Evolutionary conservation across 2,329 filamentous ascomycete species (phyloP).

Genomic region (Neurospora crassa): DNA sequence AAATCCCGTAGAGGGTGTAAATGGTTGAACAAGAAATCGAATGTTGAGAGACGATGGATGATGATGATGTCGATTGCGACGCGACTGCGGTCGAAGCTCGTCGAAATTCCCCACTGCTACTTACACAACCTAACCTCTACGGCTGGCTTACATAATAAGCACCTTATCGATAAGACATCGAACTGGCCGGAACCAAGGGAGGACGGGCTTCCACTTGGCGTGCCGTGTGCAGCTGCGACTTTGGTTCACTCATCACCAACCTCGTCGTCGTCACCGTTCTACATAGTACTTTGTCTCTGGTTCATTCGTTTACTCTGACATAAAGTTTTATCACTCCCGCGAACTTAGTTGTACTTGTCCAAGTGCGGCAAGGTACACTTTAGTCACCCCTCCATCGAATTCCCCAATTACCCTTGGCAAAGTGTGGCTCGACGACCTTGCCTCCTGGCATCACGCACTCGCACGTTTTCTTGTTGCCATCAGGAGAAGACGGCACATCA

Average conservation of each 20-base stretch:
- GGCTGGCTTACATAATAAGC: neutral
- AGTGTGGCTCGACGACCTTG: constrained; percentile 48
- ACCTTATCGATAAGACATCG: neutral
- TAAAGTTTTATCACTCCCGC: too few relatives aligned
- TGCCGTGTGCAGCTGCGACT: neutral
- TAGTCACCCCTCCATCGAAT: constrained; percentile 40
- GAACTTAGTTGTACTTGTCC: too few relatives aligned
- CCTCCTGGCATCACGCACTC: constrained; percentile 48
- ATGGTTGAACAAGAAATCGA: neutral
- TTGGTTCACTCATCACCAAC: neutral
- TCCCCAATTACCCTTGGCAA: constrained; percentile 51
- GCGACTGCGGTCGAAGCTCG: neutral
- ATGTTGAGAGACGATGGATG: neutral
- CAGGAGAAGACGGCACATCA: neutral
- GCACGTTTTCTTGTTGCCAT: constrained; percentile 32
- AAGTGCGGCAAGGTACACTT: too few relatives aligned
- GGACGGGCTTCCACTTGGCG: neutral
- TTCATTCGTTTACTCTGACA: too few relatives aligned
- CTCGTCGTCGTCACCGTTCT: neutral
- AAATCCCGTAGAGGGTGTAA: neutral
- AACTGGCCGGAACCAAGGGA: too few relatives aligned
- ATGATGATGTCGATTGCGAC: neutral
- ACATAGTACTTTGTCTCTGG: too few relatives aligned
- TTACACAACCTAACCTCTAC: neutral
- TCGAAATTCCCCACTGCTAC: neutral